These are phyloP conservation scores for Limnomonas spitsbergensis DNA, from an alignment of 139 green algal species.

Conservation along the genomic window DNA sequence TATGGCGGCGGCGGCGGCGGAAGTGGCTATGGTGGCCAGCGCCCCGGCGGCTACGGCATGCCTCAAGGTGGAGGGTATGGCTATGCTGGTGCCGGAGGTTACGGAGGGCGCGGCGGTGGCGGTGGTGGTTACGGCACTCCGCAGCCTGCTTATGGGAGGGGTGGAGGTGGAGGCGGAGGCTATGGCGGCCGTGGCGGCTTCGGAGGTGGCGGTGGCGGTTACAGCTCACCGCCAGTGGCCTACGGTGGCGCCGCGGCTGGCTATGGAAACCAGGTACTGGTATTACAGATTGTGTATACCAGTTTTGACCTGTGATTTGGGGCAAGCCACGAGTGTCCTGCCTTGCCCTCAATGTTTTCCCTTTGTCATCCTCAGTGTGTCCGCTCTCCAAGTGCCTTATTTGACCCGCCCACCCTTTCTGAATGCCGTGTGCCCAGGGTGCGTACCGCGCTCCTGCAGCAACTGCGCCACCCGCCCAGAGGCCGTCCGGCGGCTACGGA, in stretches of 20 bases:
- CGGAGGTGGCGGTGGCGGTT: background rate
- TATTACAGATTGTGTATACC: too few species aligned
- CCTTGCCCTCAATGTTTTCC: background rate
- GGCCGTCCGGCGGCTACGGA: background rate
- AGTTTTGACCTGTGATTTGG: background rate
- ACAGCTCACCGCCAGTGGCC: background rate
- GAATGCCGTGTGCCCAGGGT: background rate
- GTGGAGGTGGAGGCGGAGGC: background rate
- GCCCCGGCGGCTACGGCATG: too few species aligned
- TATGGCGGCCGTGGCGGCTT: background rate
- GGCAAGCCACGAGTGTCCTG: background rate
- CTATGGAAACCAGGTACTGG: too few species aligned
- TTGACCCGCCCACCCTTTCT: background rate
- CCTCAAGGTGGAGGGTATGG: background rate
- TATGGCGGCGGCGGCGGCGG: too few species aligned
- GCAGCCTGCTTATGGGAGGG: background rate
- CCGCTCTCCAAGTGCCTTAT: background rate
- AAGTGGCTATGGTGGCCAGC: too few species aligned
- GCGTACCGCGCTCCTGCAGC: background rate
- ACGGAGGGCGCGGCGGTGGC: too few species aligned
- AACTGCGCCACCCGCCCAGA: background rate
- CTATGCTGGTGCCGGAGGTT: background rate
- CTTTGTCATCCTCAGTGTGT: too few species aligned
- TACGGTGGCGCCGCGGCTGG: too few species aligned
- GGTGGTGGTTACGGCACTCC: background rate